These are phyloP conservation scores for Apostasia ramifera DNA, from an alignment of 106 monocot species.

Conservation along the genomic window DNA sequence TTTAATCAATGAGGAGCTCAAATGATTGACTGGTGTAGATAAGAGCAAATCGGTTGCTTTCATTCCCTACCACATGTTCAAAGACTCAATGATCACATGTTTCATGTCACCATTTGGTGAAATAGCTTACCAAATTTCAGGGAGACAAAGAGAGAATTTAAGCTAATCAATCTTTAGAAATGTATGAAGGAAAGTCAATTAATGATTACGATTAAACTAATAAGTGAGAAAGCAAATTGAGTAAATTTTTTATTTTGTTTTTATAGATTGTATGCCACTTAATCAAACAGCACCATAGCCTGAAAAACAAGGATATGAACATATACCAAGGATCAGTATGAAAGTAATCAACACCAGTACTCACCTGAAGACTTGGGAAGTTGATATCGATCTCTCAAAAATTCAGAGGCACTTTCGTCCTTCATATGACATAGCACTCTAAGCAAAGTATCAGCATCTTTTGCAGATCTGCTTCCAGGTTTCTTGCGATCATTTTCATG, in stretches of 20 bases:
- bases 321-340: not conserved
- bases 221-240: not conserved
- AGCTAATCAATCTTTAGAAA: no score
- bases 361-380: conserved; percentile 78
- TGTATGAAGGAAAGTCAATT: not conserved
- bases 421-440: conserved; percentile 79
- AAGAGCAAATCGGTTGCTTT: no score
- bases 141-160: no score
- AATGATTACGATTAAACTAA: not conserved
- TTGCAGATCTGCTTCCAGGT: conserved; percentile 25
- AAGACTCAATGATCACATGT: no score
- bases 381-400: conserved; percentile 63
- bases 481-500: conserved; percentile 11
- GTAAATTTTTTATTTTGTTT: not conserved
- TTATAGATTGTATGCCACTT: not conserved
- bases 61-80: no score
- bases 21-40: no score
- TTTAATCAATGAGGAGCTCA: no score
- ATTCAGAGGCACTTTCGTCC: conserved; percentile 58
- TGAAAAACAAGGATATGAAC: not conserved
- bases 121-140: no score
- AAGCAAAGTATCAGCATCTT: conserved; percentile 53
- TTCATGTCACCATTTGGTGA: no score
- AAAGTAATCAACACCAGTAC: not conserved
- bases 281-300: not conserved